Evolutionary conservation across 2,329 filamentous ascomycete genomes (phyloP).

Genomic region (Phialemoniopsis sp.): DNA sequence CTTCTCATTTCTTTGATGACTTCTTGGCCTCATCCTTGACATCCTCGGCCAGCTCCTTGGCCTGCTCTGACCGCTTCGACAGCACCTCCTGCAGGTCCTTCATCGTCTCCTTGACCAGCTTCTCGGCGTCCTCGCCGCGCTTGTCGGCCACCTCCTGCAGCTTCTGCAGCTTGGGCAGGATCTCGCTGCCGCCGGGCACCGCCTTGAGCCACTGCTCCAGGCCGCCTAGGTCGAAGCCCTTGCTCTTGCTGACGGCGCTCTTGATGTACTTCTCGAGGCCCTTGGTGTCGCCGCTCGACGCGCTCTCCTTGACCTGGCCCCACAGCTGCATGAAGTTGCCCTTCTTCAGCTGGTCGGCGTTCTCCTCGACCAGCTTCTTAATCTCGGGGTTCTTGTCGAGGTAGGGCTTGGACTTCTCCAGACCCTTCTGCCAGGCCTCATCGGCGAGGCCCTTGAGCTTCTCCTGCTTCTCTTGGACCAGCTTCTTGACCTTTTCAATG

Average conservation of each 20-base stretch:
- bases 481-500: slow-evolving; percentile 50
- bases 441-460: slow-evolving; percentile 65
- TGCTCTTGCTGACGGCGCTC: slow-evolving; percentile 53
- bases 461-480: slow-evolving; percentile 67
- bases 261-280: slow-evolving; percentile 59
- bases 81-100: slow-evolving; percentile 63
- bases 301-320: slow-evolving; percentile 55
- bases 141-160: slow-evolving; percentile 62
- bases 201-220: slow-evolving; percentile 61
- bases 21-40: slow-evolving; percentile 37
- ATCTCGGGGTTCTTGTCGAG: slow-evolving; percentile 74
- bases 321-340: slow-evolving; percentile 63
- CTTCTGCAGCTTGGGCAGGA: slow-evolving; percentile 62
- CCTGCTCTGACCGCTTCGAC: slow-evolving; percentile 52
- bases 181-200: slow-evolving; percentile 60
- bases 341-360: slow-evolving; percentile 62
- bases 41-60: slow-evolving; percentile 54
- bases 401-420: slow-evolving; percentile 67
- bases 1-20: background rate
- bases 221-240: slow-evolving; percentile 38
- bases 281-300: slow-evolving; percentile 55
- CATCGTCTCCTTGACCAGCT: slow-evolving; percentile 64
- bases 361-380: slow-evolving; percentile 69
- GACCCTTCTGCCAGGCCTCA: slow-evolving; percentile 66
- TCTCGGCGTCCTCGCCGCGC: slow-evolving; percentile 66